phyloP scores from a whole-genome alignment of 1,139 yeast species.

The Kodamaea ohmeri region DNA sequence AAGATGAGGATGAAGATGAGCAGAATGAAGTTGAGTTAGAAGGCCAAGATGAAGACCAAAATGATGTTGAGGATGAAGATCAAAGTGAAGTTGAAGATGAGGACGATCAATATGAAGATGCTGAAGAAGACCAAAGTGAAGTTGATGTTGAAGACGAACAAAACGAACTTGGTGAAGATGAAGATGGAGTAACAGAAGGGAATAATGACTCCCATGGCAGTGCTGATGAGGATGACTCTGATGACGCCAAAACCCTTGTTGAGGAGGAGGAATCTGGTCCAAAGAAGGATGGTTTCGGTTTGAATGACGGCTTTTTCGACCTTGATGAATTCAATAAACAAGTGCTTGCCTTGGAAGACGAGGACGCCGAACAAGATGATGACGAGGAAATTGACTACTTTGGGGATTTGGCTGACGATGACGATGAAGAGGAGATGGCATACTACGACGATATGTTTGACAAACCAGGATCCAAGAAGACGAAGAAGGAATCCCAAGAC shows the following conservation, averaged over 20 bases:
- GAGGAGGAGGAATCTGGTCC: conserved; percentile 13
- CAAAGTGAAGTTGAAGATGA: conserved; percentile 14
- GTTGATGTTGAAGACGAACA: conserved; percentile 10
- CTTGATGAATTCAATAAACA: conserved; percentile 85
- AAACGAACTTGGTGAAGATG: conserved; percentile 16
- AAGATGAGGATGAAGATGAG: conserved; percentile 16
- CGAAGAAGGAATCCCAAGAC: conserved; percentile 24
- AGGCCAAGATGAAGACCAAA: conserved; percentile 23
- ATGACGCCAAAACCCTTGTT: conserved; percentile 14
- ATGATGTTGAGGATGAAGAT: conserved; percentile 16
- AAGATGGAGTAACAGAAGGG: conserved; percentile 15
- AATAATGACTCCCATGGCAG: conserved; percentile 17
- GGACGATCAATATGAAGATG: conserved; percentile 19
- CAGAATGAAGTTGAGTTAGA: conserved; percentile 19
- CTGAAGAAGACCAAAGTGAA: conserved; percentile 17
- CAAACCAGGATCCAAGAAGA: conserved; percentile 35
- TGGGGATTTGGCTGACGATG: conserved; percentile 54
- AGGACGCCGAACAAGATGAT: conserved; percentile 30
- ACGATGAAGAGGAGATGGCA: conserved; percentile 55
- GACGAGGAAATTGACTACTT: conserved; percentile 64
- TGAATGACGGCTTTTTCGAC: conserved; percentile 83
- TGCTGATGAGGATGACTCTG: conserved; percentile 15
- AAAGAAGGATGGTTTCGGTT: conserved; percentile 57
- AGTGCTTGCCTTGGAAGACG: conserved; percentile 67
- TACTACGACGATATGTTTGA: conserved; percentile 77